Conservation (phyloP, 345 rosid genomes). For the Triadica sebifera region DNA sequence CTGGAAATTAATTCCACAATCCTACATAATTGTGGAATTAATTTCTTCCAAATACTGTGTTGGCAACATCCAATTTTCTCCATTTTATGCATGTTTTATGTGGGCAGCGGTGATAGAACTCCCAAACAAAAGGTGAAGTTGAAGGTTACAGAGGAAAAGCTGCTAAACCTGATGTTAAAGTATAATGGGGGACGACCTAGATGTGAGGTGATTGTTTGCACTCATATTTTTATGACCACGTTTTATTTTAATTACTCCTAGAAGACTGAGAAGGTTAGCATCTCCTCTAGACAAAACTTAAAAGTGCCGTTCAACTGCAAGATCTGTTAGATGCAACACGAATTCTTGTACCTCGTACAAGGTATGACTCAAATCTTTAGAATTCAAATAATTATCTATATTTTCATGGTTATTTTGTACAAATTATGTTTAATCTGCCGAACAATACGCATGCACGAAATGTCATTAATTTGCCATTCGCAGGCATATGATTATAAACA, state of each 20-base stretch:
- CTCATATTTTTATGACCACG: background rate
- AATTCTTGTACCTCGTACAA: constrained; percentile 84
- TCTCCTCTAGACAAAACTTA: constrained; percentile 74
- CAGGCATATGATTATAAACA: too few relatives aligned
- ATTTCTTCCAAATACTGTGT: background rate
- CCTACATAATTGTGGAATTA: background rate
- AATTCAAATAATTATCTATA: background rate
- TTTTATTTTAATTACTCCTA: background rate
- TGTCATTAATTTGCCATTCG: background rate
- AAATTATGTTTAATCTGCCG: background rate
- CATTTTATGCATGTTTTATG: constrained; percentile 14
- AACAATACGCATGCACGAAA: background rate
- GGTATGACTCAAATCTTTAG: constrained; percentile 43
- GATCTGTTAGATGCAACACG: constrained; percentile 98
- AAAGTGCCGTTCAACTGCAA: constrained; percentile 95
- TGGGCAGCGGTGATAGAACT: constrained; percentile 94
- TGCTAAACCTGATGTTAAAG: constrained; percentile 90
- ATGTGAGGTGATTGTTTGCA: constrained; percentile 57
- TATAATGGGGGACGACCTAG: constrained; percentile 96
- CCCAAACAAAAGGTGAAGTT: constrained; percentile 99
- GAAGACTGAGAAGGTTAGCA: constrained; percentile 2
- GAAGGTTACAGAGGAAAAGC: constrained; percentile 95
- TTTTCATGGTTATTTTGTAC: background rate
- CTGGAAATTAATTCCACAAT: background rate
- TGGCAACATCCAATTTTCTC: background rate